Evolutionary conservation across 495 filamentous ascomycete genomes (phyloP), one percentile per base, ranked within the genome.

Genomic region (Haplographium delicatum): DNA sequence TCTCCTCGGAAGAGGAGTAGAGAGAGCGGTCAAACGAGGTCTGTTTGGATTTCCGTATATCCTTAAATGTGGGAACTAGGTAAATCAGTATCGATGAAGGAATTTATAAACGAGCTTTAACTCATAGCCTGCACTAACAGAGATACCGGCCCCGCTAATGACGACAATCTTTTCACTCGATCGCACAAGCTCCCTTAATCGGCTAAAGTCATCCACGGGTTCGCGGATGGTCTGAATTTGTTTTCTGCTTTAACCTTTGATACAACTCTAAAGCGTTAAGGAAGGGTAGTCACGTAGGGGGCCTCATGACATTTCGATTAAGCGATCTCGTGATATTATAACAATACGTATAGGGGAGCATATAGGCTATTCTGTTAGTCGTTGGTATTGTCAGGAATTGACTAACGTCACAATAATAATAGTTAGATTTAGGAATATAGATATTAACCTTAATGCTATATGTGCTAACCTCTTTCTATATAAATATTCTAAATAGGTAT

Each of bases 31-130:
- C 24, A 28, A 56, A 56, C 47, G 53, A 56, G 47, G 39, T 50
- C 53, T 56, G n/a, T 51, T 51, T 51, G 31, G 53, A 56, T 56
- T 56, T 56, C 47, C 33, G 41, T 20, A 56, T 51, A 50, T 51
- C 53, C 33, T 56, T 16, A 56, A 56, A 56, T 28, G 30, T 50
- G 35, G 53, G 47, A 51, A 45, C 53, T 56, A 56, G 44, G 24
- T 46, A 45, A 56, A 56, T 56, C 16, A 56, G 46, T 46, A 50
- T 47, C 31, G 40, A 44, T 50, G n/a, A 45, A 56, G 53, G 47
- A 16, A 56, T 56, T 56, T 51, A 44, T 19, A 56, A 54, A 54
- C 27, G 33, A 40, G 40, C 44, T 55, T 50, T 23, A 56, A 56
- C 53, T 50, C 16, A 56, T 22, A 56, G 24, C 47, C 31, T 56